Evolutionary conservation across 2,329 filamentous ascomycete species (phyloP), one percentile per base, ranked within the genome.

Genomic region (Bipolaris oryzae): DNA sequence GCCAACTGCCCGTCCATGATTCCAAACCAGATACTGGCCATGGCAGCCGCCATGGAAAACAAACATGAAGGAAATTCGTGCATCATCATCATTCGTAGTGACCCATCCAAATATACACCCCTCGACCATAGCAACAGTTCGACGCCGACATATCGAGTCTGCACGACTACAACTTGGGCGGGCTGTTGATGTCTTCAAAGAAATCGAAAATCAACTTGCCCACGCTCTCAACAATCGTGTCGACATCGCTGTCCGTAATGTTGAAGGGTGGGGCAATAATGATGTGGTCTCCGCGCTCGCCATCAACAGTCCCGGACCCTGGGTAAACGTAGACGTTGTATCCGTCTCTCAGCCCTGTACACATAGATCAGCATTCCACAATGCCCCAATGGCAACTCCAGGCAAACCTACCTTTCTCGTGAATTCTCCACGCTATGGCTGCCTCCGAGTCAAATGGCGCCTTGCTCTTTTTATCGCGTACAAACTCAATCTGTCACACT

Each of bases 251-350:
- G 41, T 76, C 74, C 1, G 81, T 85, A 20, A 88, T 80, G 42
- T 84, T 91, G 74, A 87, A 91, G 0, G 89, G 82, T 5, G 90
- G 90, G 1, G 88, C 84, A 10, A 93, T 67, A 23, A 92, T 80
- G 34, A 91, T 78, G 71, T 91, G 88, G 67, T 93, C 90, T 9
- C 89, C 89, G 1, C 71, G 70, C n/a, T 72, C 68, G 1, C 83
- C 79, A 42, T 90, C 86, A 0, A 79, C 84, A 0, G 85, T 86
- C 1, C 88, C 88, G 0, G 77, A 76, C 0, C 87, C 87, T 1
- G 86, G 85, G 68, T 91, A 91, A 2, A 91, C 67, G 3, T 81
- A 82, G 60, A 89, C 83, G 52, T 78, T 80, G 65, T 83, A 80
- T 4, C 75, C 73, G 13, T 71, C 60, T 45, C 72, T 68, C 58